Conservation (phyloP, 352 stramenopile species). For the Pythium sukuiense region DNA sequence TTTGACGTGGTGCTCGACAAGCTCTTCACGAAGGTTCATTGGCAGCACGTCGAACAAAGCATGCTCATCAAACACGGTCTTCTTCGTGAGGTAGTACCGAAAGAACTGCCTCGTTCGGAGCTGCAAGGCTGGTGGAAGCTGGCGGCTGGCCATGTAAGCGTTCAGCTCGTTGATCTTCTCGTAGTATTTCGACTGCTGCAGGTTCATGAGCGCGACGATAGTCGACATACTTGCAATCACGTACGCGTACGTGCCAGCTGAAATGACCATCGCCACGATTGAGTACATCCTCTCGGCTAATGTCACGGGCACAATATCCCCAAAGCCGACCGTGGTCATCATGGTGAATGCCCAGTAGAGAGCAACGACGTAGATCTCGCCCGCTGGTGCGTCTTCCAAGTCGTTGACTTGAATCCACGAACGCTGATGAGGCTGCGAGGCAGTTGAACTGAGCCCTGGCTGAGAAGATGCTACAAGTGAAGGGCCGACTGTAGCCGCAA, state of each 20-base stretch:
- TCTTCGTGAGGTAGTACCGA: constrained; percentile 36
- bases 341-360: constrained; percentile 77
- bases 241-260: constrained; percentile 69
- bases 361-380: constrained; percentile 52
- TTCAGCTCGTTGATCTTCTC: constrained; percentile 56
- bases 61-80: constrained; percentile 41
- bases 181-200: constrained; percentile 45
- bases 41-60: constrained; percentile 23
- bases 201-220: constrained; percentile 49
- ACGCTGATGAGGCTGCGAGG: not conserved
- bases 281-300: constrained; percentile 36
- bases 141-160: constrained; percentile 53
- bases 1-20: constrained; percentile 27
- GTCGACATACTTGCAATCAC: constrained; percentile 63
- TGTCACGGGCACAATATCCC: constrained; percentile 56
- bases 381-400: constrained; percentile 8
- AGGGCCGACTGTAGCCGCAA: constrained; percentile 17
- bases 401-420: constrained; percentile 27
- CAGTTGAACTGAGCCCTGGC: not conserved
- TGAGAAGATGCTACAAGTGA: constrained; percentile 8
- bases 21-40: constrained; percentile 17
- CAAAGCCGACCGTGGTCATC: constrained; percentile 77
- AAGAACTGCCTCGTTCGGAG: constrained; percentile 37
- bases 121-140: constrained; percentile 37
- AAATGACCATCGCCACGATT: constrained; percentile 72